Evolutionary conservation across 75 land plant species (phyloP), one percentile per base, ranked within the genome.

Genomic region (Cupressus sempervirens): DNA sequence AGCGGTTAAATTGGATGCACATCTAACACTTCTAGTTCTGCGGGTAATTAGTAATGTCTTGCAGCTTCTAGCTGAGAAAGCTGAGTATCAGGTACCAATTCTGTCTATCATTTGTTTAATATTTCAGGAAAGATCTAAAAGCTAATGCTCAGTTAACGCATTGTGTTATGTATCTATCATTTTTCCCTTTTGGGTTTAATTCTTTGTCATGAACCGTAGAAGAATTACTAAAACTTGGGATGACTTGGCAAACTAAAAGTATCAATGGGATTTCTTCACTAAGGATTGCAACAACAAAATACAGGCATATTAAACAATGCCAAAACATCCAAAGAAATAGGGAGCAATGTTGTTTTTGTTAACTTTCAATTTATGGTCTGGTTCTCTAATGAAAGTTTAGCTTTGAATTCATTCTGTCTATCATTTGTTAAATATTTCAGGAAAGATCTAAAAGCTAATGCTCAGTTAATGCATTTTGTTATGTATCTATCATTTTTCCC

Each of bases 61-160:
- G 82, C 91, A 91, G 76, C 88, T 96, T 16, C 85, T 98, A n/a
- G 93, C 97, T 43, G 92, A 98, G 87, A 93, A 94, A 86, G 93
- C 95, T 88, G 99, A 98, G 89, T 96, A 91, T 67, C 99, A 98
- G 99, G 99, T 97, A 88, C 36, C 5, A 23, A 68, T 26, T 48
- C 81, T 9, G 45, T 81, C 46, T 81, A 3, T 41, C n/a, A 20
- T 62, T 62, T 18, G 67, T 62, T 62, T 62, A 62, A 62, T 76
- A 40, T 23, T 76, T 40, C 26, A 36, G 40, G 26, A 76, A 76
- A 18, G 40, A 76, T 38, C 79, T 40, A 36, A 36, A 18, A 76
- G 79, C 7, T 76, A 40, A 38, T 76, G 18, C 36, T 38, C 35
- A 32, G 45, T 34, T 76, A 76, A 18, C 5, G 79, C 26, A 38